These are phyloP conservation scores for Vitis rupestris DNA, from an alignment of 164 flowering plant species.

Conservation along the genomic window DNA sequence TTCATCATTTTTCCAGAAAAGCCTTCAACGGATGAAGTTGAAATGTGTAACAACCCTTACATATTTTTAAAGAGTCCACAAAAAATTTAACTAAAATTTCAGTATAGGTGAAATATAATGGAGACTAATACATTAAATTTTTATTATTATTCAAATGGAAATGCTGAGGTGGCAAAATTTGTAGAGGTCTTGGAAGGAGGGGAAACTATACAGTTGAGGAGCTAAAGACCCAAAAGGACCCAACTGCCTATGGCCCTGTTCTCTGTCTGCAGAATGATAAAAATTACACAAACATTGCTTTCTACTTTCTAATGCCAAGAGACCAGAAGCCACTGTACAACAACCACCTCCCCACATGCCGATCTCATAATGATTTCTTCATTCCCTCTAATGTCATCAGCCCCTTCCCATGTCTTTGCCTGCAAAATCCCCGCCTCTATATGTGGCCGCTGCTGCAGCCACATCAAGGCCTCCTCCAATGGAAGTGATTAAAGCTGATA, in stretches of 20 bases:
- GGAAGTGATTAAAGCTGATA: constrained; percentile 70
- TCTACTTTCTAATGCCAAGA: no score
- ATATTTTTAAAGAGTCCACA: no score
- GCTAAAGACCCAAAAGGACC: neutral
- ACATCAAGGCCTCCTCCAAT: constrained; percentile 59
- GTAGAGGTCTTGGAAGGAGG: no score
- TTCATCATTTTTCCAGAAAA: no score
- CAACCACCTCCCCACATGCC: neutral
- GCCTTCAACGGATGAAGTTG: no score
- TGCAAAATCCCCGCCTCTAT: constrained; percentile 34
- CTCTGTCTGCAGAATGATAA: neutral
- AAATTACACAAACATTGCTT: neutral
- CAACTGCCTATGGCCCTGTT: constrained; percentile 2
- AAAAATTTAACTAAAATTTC: no score
- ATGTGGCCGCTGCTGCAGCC: constrained; percentile 41
- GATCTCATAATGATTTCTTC: neutral
- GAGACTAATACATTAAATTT: no score
- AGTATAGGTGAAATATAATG: no score
- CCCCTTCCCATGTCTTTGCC: constrained; percentile 46
- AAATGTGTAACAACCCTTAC: no score
- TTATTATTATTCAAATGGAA: no score
- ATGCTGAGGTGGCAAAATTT: no score
- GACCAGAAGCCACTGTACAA: neutral
- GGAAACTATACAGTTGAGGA: no score
- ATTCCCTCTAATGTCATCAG: constrained; percentile 9